Conservation (phyloP, 805 yeast species). For the Saccharomyces jurei region DNA sequence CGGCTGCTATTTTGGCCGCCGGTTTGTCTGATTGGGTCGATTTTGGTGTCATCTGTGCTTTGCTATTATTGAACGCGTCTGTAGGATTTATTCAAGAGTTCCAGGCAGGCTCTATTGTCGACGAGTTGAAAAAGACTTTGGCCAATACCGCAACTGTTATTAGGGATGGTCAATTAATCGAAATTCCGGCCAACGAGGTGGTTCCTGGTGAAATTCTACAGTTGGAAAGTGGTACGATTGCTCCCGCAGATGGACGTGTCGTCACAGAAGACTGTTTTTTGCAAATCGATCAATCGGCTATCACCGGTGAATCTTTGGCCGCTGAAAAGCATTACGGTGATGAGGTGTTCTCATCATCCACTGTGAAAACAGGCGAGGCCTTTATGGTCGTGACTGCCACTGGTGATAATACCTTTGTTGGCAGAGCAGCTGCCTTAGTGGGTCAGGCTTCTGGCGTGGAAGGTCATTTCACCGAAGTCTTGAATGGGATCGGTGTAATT, state of each 20-base stretch:
- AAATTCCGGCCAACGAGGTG: constrained; percentile 73
- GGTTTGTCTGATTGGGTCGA: constrained; percentile 98
- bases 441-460: constrained; percentile 87
- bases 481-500: constrained; percentile 94
- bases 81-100: constrained; percentile 96
- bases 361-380: constrained; percentile 93
- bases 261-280: constrained; percentile 78
- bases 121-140: constrained; percentile 88
- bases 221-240: constrained; percentile 86
- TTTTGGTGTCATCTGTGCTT: constrained; percentile 93
- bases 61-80: constrained; percentile 75
- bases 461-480: constrained; percentile 96
- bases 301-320: constrained; percentile 95
- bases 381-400: constrained; percentile 90
- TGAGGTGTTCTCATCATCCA: constrained; percentile 81
- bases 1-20: constrained; percentile 90
- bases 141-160: constrained; percentile 83
- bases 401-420: constrained; percentile 92
- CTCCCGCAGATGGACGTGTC: constrained; percentile 88
- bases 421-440: constrained; percentile 95
- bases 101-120: constrained; percentile 98
- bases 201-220: constrained; percentile 94
- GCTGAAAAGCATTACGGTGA: constrained; percentile 89
- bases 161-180: constrained; percentile 71
- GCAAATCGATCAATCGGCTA: constrained; percentile 93